Evolutionary conservation across 805 yeast species (phyloP), one percentile per base, ranked within the genome.

Genomic region (Dipodascopsis uninucleata): DNA sequence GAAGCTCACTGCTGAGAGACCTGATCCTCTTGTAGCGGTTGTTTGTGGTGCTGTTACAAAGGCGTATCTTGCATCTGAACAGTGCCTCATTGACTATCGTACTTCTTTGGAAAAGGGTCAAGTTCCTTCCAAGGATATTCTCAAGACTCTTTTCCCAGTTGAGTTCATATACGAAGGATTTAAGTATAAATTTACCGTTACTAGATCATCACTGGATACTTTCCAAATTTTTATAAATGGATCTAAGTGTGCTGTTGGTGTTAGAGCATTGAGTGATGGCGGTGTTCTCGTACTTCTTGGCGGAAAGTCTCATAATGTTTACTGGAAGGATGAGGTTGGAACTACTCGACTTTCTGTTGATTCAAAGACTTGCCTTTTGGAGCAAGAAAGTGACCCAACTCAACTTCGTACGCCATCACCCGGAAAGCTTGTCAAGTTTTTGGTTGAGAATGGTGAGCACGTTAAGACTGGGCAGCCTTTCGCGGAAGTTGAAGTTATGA

Each of bases 401-500:
- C 97, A 93, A 72, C 75, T 94, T 63, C 81, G 97, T 71, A 87
- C 98, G 28, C 98, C 98, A 35, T 93, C 98, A 23, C 99, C 98
- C 43, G 99, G 99, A 74, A 93, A 93, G 71, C 76, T 93, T 57
- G 95, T 90, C 52, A 86, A 86, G 64, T 93, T 81, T 65, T 72
- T 93, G 57, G 95, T 93, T 51, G 97, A 94, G 63, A 83, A 82
- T 58, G 98, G 98, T 57, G 98, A 90, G 54, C 97, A 90, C 61
- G 77, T 93, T 58, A 69, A 68, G 41, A 80, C 93, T 49, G 97
- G 97, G 50, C 95, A 90, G 70, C 81, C 97, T 36, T 94, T 79
- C 62, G 98, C 98, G 32, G 98, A 93, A 71, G 96, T 93, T 46
- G 99, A 93, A 71, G 98, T 93, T 57, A 93, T 93, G 99, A 93